Evolutionary conservation across 1,139 yeast species (phyloP).

Genomic region (Lodderomyces pseudojiufengensis): DNA sequence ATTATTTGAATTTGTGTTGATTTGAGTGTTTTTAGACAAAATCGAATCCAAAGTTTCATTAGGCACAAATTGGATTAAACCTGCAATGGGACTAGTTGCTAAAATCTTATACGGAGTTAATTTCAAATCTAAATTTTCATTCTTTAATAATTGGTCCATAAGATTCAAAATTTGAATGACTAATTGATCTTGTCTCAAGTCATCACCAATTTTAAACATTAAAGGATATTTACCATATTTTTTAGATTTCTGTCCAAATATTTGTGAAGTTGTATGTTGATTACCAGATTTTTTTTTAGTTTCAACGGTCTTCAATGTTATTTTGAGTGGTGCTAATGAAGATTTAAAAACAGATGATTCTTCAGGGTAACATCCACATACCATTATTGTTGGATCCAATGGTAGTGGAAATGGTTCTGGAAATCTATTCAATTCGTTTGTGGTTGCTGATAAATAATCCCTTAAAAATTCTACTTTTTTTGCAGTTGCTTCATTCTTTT

Average conservation of each 20-base stretch:
- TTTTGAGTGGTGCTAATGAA: constrained; percentile 81
- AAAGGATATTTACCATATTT: constrained; percentile 64
- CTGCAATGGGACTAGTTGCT: constrained; percentile 89
- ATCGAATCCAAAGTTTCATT: constrained; percentile 88
- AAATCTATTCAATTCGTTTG: constrained; percentile 40
- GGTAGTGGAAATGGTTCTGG: constrained; percentile 63
- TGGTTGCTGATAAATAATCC: constrained; percentile 38
- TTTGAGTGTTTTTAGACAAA: constrained; percentile 56
- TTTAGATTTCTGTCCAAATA: constrained; percentile 31
- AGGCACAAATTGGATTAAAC: constrained; percentile 89
- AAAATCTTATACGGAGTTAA: constrained; percentile 86
- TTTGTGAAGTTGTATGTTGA: constrained; percentile 21
- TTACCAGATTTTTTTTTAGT: constrained; percentile 16
- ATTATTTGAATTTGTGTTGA: constrained; percentile 3
- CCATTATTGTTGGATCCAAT: constrained; percentile 60
- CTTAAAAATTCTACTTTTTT: constrained; percentile 40
- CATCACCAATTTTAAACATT: constrained; percentile 96
- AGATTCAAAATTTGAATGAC: constrained; percentile 87
- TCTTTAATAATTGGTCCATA: constrained; percentile 85
- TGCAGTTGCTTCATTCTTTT: constrained; percentile 43
- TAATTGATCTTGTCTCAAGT: constrained; percentile 91
- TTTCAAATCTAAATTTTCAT: constrained; percentile 85
- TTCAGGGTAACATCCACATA: constrained; percentile 75
- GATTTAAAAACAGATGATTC: constrained; percentile 87
- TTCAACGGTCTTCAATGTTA: constrained; percentile 63